A percentile compares a stretch with the other conserved stretches of the same genome.
phyloP scores from a whole-genome alignment of 2,329 filamentous ascomycete species.

The Gaeumannomyces sp. region DNA sequence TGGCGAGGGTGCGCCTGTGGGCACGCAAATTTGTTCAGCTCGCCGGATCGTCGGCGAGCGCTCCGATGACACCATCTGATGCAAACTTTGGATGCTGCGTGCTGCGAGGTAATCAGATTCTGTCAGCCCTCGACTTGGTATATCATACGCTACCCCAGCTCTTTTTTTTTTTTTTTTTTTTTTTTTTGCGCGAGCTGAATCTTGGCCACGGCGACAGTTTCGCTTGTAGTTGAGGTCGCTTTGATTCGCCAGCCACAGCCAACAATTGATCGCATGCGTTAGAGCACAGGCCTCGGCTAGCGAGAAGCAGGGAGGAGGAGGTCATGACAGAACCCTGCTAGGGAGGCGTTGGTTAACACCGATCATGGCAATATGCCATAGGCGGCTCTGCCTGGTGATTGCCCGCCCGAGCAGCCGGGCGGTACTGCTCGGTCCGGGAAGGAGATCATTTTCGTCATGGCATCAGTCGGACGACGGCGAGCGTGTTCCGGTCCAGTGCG shows the following conservation, averaged over 20 bases:
- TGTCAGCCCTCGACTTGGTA: background rate
- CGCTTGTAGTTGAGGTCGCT: background rate
- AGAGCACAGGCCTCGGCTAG: background rate
- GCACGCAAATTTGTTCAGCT: background rate
- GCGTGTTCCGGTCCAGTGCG: conserved; percentile 39
- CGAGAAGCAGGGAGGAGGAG: no score
- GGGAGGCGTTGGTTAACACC: background rate
- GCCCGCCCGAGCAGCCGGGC: background rate
- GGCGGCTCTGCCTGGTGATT: background rate
- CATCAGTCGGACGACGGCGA: conserved; percentile 18
- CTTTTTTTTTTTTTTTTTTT: no score
- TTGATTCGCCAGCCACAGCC: background rate
- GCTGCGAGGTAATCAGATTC: background rate
- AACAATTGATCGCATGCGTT: background rate
- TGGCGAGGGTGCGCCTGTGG: background rate
- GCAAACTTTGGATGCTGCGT: no score
- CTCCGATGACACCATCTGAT: background rate
- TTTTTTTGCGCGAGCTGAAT: background rate
- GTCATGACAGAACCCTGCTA: background rate
- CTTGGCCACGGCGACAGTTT: background rate
- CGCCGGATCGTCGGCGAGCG: background rate
- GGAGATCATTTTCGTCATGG: background rate
- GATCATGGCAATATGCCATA: conserved; percentile 3
- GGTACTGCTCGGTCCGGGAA: background rate
- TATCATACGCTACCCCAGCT: no score